These are phyloP conservation scores for Wickerhamia fluorescens DNA, from an alignment of 805 yeast genomes.

Conservation along the genomic window DNA sequence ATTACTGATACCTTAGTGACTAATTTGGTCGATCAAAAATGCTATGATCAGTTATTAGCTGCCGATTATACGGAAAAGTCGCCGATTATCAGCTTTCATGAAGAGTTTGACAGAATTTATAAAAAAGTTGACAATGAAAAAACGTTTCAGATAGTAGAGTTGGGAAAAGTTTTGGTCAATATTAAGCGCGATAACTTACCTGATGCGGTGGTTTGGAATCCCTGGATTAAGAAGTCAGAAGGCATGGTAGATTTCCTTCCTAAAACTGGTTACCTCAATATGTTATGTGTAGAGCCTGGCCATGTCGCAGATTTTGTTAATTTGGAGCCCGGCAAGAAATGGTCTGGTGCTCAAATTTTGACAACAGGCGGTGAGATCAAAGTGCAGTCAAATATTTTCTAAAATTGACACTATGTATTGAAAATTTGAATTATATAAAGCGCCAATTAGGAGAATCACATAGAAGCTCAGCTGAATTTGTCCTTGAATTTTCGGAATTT, in stretches of 20 bases:
- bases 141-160: conserved; percentile 58
- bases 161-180: conserved; percentile 65
- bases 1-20: conserved; percentile 71
- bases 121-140: conserved; percentile 49
- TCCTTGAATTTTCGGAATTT: conserved; percentile 29
- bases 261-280: conserved; percentile 69
- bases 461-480: conserved; percentile 14
- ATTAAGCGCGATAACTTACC: conserved; percentile 58
- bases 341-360: conserved; percentile 66
- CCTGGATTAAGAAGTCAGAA: conserved; percentile 80
- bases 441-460: background rate
- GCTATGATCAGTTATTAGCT: conserved; percentile 69
- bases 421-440: background rate
- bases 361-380: conserved; percentile 54
- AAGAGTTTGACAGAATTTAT: conserved; percentile 84
- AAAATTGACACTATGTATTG: conserved; percentile 2
- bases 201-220: conserved; percentile 91
- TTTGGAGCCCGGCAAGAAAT: conserved; percentile 63
- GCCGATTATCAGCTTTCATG: conserved; percentile 66
- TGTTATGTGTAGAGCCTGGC: conserved; percentile 97
- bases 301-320: conserved; percentile 62
- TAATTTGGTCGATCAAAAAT: conserved; percentile 65
- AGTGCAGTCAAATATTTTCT: conserved; percentile 45
- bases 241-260: conserved; percentile 89
- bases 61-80: conserved; percentile 60